phyloP scores from a whole-genome alignment of 768 basidiomycete genomes.

The Nevesoporus exiguus region DNA sequence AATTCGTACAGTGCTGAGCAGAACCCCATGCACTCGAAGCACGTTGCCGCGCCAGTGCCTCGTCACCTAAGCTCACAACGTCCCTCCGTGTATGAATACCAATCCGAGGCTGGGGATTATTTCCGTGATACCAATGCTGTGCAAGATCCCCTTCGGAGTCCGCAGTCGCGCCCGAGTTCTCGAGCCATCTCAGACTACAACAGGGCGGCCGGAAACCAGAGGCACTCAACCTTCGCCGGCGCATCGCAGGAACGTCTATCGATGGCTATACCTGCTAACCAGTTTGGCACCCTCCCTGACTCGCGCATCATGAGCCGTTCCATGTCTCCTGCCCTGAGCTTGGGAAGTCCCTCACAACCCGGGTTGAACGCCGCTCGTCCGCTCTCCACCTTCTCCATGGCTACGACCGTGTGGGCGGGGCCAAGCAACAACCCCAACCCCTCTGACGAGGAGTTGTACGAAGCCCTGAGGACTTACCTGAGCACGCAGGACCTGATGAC shows the following conservation, averaged over 20 bases:
- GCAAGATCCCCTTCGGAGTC: slow-evolving; percentile 31
- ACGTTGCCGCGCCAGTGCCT: slow-evolving; percentile 35
- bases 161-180: slow-evolving; percentile 31
- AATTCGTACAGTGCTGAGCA: slow-evolving; percentile 37
- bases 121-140: slow-evolving; percentile 53
- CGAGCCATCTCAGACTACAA: slow-evolving; percentile 32
- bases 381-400: slow-evolving; percentile 59
- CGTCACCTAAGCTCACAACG: slow-evolving; percentile 39
- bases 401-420: slow-evolving; percentile 50
- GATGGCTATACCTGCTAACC: slow-evolving; percentile 35
- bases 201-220: slow-evolving; percentile 23
- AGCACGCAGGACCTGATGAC: slow-evolving; percentile 68
- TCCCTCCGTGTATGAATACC: slow-evolving; percentile 40
- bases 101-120: slow-evolving; percentile 51
- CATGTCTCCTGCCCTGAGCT: slow-evolving; percentile 28
- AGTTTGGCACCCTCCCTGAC: slow-evolving; percentile 37
- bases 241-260: slow-evolving; percentile 38
- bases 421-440: slow-evolving; percentile 55
- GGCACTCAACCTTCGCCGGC: slow-evolving; percentile 25
- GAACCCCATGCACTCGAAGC: slow-evolving; percentile 20
- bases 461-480: slow-evolving; percentile 52
- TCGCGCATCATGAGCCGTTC: slow-evolving; percentile 41
- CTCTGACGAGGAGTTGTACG: slow-evolving; percentile 57
- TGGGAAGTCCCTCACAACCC: neutral
- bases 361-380: slow-evolving; percentile 35